A percentile compares a stretch with the other conserved stretches of the same genome.
Conservation (phyloP, 2,329 filamentous ascomycete species). For the Pyrenophora seminiperda region DNA sequence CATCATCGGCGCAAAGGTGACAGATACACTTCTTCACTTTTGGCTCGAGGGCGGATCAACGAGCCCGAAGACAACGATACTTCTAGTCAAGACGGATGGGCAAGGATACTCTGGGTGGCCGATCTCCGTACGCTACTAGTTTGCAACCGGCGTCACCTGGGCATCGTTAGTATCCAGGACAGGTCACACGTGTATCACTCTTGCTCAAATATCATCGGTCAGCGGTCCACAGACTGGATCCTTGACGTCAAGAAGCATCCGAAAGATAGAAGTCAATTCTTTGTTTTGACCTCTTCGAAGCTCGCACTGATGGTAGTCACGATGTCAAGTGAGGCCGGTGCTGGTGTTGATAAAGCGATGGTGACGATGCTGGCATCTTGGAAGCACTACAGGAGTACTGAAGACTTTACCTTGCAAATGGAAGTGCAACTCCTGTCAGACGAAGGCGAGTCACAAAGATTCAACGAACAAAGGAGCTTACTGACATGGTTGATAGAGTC, state of each 20-base stretch:
- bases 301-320: constrained; percentile 58
- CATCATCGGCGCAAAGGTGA: constrained; percentile 26
- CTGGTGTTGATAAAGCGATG: constrained; percentile 28
- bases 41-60: constrained; percentile 33
- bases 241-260: constrained; percentile 62
- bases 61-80: neutral
- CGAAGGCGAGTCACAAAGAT: constrained; percentile 32
- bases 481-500: constrained; percentile 30
- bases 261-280: constrained; percentile 55
- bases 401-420: constrained; percentile 58
- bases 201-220: constrained; percentile 32
- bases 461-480: neutral
- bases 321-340: constrained; percentile 31
- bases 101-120: constrained; percentile 55
- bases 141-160: constrained; percentile 54
- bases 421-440: constrained; percentile 32
- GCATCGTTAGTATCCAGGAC: constrained; percentile 44
- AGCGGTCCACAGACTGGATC: constrained; percentile 54
- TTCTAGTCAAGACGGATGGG: constrained; percentile 55
- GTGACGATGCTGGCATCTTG: constrained; percentile 53
- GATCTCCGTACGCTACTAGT: constrained; percentile 58
- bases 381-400: constrained; percentile 59
- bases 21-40: constrained; percentile 43
- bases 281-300: constrained; percentile 62
- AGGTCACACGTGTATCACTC: constrained; percentile 25